Base-by-base conservation (phyloP, 345 rosid species). In the Gossypium rotundifolium region DNA sequence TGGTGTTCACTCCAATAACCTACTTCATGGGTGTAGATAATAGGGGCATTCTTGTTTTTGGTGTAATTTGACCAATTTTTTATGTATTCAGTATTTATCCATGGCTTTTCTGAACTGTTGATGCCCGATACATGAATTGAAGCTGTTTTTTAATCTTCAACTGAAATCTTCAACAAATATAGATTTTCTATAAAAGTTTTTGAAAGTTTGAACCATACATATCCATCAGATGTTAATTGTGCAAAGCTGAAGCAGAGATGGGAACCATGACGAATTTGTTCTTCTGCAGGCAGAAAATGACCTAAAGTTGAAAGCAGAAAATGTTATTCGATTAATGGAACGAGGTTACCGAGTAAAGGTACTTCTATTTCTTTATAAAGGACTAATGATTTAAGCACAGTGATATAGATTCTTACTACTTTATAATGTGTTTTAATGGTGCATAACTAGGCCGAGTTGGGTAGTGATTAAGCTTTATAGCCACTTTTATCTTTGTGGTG, bases 341-440 rank as follows among this genome's bases (percentile, higher is more conserved):
- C 85, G 84, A 52, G 97, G 98, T 61, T 94, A 94, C 67, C 87
- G 94, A 52, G 97, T 94, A 76, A 94, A 90, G 98, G 98, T 93
- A 87, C 48, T 25, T 62, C 27, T 42, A 55, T 51, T 33, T 62
- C 23, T 69, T 68, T 68, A 23, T 51, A 23, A 68, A 9, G 23
- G 44, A 9, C 33, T 68, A 68, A 25, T 49, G 44, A 16, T 25
- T 25, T 48, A 49, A 45, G 6, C 7, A 40, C 17, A 66, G 7
- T 22, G 22, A 11, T 42, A 40, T 44, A 49, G 2, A 22, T 49
- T 51, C 52, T 27, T 44, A 7, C n/a, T 44, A 18, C 17, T 65
- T 40, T 51, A 20, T 13, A 27, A 51, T 4, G 23, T 52, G 2
- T 9, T 63, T 52, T 25, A 33, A 10, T 16, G 25, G 44, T 10